Evolutionary conservation across 73 alveolate species (phyloP).

Genomic region (Effrenium voratum): DNA sequence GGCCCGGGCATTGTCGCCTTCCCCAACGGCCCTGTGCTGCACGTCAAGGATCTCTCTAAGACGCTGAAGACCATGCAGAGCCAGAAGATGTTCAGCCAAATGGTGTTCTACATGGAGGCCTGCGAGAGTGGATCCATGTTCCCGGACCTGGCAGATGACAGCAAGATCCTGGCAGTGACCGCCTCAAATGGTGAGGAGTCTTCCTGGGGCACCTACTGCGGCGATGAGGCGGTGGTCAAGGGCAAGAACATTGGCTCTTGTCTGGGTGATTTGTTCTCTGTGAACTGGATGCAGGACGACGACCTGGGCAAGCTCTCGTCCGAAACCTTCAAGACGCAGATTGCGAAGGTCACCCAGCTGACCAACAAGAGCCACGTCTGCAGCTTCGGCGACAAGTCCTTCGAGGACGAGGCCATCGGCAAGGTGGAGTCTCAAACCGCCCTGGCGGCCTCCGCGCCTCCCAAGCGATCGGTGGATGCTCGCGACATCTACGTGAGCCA

Average conservation of each 20-base stretch:
- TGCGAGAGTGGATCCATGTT: slow-evolving; percentile 99
- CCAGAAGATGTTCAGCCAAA: slow-evolving; percentile 96
- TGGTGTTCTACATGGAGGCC: slow-evolving; percentile 98
- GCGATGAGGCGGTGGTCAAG: slow-evolving; percentile 96
- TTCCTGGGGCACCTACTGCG: slow-evolving; percentile 95
- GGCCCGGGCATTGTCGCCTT: slow-evolving; percentile 96
- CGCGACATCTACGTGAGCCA: slow-evolving; percentile 67
- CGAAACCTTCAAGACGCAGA: slow-evolving; percentile 45
- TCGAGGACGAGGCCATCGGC: slow-evolving; percentile 63
- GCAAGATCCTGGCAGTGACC: slow-evolving; percentile 72
- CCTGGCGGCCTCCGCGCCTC: not conserved
- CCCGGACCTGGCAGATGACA: slow-evolving; percentile 75
- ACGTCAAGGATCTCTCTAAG: slow-evolving; percentile 95
- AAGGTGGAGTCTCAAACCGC: not conserved
- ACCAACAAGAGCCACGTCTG: slow-evolving; percentile 91
- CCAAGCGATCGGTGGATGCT: slow-evolving; percentile 13
- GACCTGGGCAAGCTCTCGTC: slow-evolving; percentile 73
- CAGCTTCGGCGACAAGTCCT: slow-evolving; percentile 92
- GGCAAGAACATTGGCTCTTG: slow-evolving; percentile 99
- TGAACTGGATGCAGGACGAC: slow-evolving; percentile 98
- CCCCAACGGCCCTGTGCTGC: slow-evolving; percentile 96
- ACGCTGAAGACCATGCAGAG: slow-evolving; percentile 97
- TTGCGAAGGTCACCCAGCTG: slow-evolving; percentile 47
- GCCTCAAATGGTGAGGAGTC: slow-evolving; percentile 95
- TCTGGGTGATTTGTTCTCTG: slow-evolving; percentile 99